Conservation (phyloP, 148 eudicot genomes). For the Rhododendron griersonianum region DNA sequence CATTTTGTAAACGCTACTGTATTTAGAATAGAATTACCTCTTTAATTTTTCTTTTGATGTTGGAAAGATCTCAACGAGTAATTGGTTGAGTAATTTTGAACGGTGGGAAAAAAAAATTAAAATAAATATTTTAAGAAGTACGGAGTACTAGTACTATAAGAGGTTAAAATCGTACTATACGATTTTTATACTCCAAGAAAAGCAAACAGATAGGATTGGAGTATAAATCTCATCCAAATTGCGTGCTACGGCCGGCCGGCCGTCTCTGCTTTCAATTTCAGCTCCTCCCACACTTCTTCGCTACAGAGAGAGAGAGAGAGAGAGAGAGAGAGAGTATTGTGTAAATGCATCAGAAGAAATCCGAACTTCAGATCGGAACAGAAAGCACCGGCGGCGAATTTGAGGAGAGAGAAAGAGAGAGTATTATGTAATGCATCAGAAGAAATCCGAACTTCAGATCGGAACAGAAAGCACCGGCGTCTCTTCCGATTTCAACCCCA, state of each 20-base stretch:
- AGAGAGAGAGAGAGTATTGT: neutral
- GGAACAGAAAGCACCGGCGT: conserved; percentile 93
- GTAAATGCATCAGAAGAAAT: conserved; percentile 88
- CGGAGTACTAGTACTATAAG: too few species aligned
- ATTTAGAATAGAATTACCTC: too few species aligned
- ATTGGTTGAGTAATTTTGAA: too few species aligned
- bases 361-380: conserved; percentile 92
- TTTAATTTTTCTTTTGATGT: too few species aligned
- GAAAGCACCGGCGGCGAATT: conserved; percentile 61
- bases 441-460: conserved; percentile 85
- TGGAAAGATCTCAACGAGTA: too few species aligned
- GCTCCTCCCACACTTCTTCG: neutral
- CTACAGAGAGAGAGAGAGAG: neutral
- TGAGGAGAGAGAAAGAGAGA: neutral
- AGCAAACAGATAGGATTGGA: neutral
- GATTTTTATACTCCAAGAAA: neutral
- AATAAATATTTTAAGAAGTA: too few species aligned
- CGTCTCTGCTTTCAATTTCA: neutral
- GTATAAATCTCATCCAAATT: neutral
- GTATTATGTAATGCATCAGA: conserved; percentile 89
- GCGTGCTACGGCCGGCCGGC: conserved; percentile 7
- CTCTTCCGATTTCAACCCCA: conserved; percentile 96
- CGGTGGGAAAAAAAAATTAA: neutral
- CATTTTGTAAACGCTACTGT: neutral
- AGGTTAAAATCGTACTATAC: too few species aligned